Base-by-base conservation (phyloP, 2,329 filamentous ascomycete species). In the Tolypocladium tropicale region DNA sequence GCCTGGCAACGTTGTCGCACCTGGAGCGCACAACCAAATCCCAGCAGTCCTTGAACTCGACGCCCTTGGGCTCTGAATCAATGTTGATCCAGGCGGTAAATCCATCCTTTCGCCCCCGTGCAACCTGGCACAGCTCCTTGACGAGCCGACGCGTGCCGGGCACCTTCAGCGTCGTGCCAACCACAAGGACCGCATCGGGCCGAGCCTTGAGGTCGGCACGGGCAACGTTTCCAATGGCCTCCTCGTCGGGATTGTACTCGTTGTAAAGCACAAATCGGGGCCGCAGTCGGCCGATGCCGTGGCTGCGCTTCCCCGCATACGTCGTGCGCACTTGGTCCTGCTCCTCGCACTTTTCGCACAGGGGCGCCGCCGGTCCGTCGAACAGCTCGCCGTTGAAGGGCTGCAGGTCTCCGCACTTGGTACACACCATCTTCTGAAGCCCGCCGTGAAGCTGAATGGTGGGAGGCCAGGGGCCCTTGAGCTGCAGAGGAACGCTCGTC, bases 181-280 rank as follows among this genome's bases (percentile, higher is more conserved):
- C 94, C 32, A 99, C 94, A 62, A 99, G 85, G 30, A 99, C 82
- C 21, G 92, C 92, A 69, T 97, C 94, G 0, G 94, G 93, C 39
- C 91, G 82, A 46, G 86, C 82, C 58, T 90, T 88, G 57, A 97
- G 76, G 68, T 99, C 94, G 5, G 92, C 86, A 61, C 84, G 85
- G 53, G 92, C 90, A 43, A 96, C 92, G 25, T 89, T 89, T 48
- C 93, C 92, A 68, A 99, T 99, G 16, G 94, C 93, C 63, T 96
- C 93, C 62, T 94, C 90, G 62, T 99, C 94, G 0, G 94, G 94
- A 67, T 97, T 96, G 69, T 90, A 88, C 70, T 99, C 94, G 68
- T 97, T 96, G 76, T 99, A 99, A 11, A 99, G 80, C 5, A 97
- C 93, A 76, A 99, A 96, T 56, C 94, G 84, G 25, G 94, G 94